phyloP scores from a whole-genome alignment of 2,329 filamentous ascomycete genomes.

The Kalmusia sp. region DNA sequence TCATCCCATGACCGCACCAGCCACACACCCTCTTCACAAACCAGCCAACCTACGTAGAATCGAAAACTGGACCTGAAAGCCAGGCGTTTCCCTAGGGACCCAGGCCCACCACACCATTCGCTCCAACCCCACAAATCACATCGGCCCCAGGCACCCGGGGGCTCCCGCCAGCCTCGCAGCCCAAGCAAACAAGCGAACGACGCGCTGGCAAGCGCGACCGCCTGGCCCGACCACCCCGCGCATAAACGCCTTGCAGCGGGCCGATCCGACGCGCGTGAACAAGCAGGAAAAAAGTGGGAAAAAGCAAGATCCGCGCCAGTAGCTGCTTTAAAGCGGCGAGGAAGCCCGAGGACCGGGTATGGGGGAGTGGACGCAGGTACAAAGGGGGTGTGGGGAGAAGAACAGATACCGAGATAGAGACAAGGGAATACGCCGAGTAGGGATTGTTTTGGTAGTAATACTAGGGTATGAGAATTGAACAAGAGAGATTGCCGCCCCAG shows the following conservation, averaged over 20 bases:
- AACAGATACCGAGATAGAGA: not conserved
- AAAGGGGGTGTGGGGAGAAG: conserved; percentile 4
- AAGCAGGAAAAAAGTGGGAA: conserved; percentile 24
- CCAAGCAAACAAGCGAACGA: conserved; percentile 3
- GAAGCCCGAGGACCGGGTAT: conserved; percentile 6
- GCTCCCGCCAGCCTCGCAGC: no score
- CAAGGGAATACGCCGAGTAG: not conserved
- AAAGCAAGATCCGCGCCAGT: conserved; percentile 31
- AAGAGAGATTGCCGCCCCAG: not conserved
- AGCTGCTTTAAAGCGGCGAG: conserved; percentile 40
- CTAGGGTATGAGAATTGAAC: conserved; percentile 1
- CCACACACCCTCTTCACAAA: conserved; percentile 14
- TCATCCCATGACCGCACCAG: conserved; percentile 12
- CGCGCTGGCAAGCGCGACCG: conserved; percentile 17
- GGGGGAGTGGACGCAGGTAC: conserved; percentile 24
- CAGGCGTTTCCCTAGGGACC: no score
- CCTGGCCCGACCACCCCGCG: conserved; percentile 40
- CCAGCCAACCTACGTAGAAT: no score
- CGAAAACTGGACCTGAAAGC: no score
- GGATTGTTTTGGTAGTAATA: conserved; percentile 7
- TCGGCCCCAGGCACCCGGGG: no score
- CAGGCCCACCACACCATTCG: conserved; percentile 18
- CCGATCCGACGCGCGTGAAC: conserved; percentile 34
- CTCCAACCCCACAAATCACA: conserved; percentile 21
- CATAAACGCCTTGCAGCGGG: conserved; percentile 42